These are phyloP conservation scores for Suillus fuscotomentosus DNA, from an alignment of 768 basidiomycete species.

Conservation along the genomic window DNA sequence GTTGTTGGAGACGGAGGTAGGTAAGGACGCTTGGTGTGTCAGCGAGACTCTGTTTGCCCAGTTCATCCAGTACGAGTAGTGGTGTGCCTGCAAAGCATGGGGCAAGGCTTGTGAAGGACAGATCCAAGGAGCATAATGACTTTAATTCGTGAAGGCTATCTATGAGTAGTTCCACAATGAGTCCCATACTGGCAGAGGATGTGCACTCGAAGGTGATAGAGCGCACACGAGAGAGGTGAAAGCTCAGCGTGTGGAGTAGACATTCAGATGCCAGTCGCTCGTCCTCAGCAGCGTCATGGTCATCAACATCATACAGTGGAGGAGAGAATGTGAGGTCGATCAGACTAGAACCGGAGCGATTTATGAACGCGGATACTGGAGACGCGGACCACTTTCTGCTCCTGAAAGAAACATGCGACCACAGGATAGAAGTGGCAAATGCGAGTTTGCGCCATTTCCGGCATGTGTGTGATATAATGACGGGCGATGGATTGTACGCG, in stretches of 20 bases:
- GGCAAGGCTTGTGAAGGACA: slow-evolving; percentile 23
- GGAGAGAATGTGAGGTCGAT: slow-evolving; percentile 37
- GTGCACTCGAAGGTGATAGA: slow-evolving; percentile 34
- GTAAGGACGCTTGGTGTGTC: slow-evolving; percentile 15
- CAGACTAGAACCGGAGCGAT: slow-evolving; percentile 33
- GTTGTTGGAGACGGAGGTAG: slow-evolving; percentile 40
- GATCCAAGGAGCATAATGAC: slow-evolving; percentile 25
- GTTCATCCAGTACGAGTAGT: slow-evolving; percentile 21
- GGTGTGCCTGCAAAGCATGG: slow-evolving; percentile 27
- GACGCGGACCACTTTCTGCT: slow-evolving; percentile 21
- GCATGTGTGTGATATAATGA: slow-evolving; percentile 49
- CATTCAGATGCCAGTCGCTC: slow-evolving; percentile 16
- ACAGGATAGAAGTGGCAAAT: slow-evolving; percentile 42
- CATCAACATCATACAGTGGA: slow-evolving; percentile 10
- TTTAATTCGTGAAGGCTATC: slow-evolving; percentile 20
- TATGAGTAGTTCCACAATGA: slow-evolving; percentile 18
- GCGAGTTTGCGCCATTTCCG: slow-evolving; percentile 47
- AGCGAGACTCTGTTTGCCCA: slow-evolving; percentile 10
- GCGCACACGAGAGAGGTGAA: slow-evolving; percentile 28
- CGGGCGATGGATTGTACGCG: slow-evolving; percentile 32
- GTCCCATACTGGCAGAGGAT: slow-evolving; percentile 27
- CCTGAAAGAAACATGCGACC: slow-evolving; percentile 39
- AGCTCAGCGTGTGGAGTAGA: slow-evolving; percentile 23
- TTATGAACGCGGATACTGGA: slow-evolving; percentile 30
- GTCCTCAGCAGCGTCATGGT: slow-evolving; percentile 15